Evolutionary conservation across 768 basidiomycete genomes (phyloP).

Genomic region (Coprinopsis cinerea): DNA sequence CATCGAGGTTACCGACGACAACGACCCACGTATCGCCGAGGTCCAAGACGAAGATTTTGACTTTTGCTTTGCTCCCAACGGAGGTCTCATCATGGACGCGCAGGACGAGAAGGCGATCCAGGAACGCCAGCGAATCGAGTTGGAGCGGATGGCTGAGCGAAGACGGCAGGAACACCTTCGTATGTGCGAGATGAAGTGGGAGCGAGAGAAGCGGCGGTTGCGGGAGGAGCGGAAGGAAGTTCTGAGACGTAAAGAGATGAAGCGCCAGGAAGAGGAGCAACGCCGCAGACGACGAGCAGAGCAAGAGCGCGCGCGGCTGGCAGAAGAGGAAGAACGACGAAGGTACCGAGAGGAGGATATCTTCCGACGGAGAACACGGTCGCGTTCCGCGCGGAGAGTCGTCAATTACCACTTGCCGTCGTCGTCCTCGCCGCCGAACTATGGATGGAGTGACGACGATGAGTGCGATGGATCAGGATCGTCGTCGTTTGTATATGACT

Average conservation of each 20-base stretch:
- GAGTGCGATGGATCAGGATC: not conserved
- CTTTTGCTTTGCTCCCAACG: constrained; percentile 39
- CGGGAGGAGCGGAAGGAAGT: constrained; percentile 33
- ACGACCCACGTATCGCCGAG: constrained; percentile 58
- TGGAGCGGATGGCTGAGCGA: constrained; percentile 28
- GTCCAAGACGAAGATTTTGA: constrained; percentile 52
- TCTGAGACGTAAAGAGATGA: constrained; percentile 25
- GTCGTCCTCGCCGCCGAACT: constrained; percentile 2
- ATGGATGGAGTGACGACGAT: constrained; percentile 3
- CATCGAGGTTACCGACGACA: constrained; percentile 50
- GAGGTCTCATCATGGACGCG: constrained; percentile 35
- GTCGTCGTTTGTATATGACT: constrained; percentile 22
- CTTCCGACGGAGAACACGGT: constrained; percentile 3
- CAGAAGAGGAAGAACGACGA: constrained; percentile 21
- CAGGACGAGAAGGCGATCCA: constrained; percentile 31
- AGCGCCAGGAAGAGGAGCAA: constrained; percentile 21
- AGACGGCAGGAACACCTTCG: constrained; percentile 35
- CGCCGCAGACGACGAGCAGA: constrained; percentile 22
- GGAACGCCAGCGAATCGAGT: constrained; percentile 33
- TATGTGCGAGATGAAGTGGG: constrained; percentile 45
- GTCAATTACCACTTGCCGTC: constrained; percentile 12
- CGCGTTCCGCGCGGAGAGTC: constrained; percentile 14
- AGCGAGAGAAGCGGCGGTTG: constrained; percentile 38
- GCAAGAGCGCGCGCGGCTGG: constrained; percentile 18
- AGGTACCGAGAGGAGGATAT: constrained; percentile 9